Base-by-base conservation (phyloP, 2,329 filamentous ascomycete species). In the Fusarium sp. region DNA sequence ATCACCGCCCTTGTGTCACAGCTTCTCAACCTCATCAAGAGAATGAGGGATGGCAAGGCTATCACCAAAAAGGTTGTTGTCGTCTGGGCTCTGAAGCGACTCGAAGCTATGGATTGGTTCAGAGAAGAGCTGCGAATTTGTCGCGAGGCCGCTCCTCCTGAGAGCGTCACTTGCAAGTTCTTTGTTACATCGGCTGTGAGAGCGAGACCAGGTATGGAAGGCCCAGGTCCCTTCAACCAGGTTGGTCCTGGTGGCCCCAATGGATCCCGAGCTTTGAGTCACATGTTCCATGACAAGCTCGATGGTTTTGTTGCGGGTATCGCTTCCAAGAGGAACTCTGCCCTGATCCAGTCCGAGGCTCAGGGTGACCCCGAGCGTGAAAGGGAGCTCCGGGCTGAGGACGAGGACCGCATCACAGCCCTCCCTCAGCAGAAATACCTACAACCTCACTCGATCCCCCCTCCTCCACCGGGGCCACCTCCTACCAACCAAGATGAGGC, bases 31-130 rank as follows among this genome's bases (percentile, higher is more conserved):
- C 86, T 98, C n/a, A 97, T 98, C 84, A 98, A 97, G 84, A 91
- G 95, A 67, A 97, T 98, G 92, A 91, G 95, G 67, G 95, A 97
- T 79, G 94, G 94, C 56, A 97, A 97, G 82, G 95, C 96, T 38
- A 94, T 97, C 49, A 98, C 95, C 4, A 94, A 93, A 80, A 94
- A 92, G 73, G 92, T 98, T 9, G 92, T 96, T 21, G 94, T 98
- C 2, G 90, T 98, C n/a, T 98, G 96, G 96, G 91, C 95, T 9
- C 86, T 98, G 74, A 97, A 96, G 83, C 90, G 93, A 63, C 91
- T 96, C 19, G 96, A 98, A 81, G 94, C 94, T 2, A 94, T 98
- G 91, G 94, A 98, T 80, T 98, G 96, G 96, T 98, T 98, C 87
- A 93, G 94, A 74, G 95, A 98, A 83, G 96, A 98, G 81, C 87